Conservation (phyloP, 306 rosid species). For the Trifolium subterraneum region DNA sequence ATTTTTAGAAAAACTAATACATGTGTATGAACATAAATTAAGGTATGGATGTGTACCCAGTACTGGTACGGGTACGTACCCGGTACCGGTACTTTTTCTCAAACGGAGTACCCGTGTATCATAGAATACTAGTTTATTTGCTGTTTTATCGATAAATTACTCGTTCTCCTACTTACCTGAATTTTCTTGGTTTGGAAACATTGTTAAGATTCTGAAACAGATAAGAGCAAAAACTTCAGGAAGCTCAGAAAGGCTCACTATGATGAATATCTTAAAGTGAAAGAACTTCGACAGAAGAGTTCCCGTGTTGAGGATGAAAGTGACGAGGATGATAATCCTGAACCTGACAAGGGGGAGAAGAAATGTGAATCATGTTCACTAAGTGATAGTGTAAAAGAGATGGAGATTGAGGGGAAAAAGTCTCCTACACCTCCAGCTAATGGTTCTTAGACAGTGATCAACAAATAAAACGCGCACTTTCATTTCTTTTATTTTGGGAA, state of each 20-base stretch:
- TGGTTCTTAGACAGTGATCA: slow-evolving; percentile 54
- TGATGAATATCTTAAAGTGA: slow-evolving; percentile 81
- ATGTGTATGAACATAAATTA: no score
- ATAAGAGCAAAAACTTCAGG: slow-evolving; percentile 61
- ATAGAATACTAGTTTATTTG: slow-evolving; percentile 21
- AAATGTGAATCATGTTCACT: slow-evolving; percentile 57
- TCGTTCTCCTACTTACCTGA: slow-evolving; percentile 29
- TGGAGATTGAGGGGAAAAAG: slow-evolving; percentile 57
- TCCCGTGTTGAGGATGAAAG: slow-evolving; percentile 63
- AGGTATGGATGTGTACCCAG: no score
- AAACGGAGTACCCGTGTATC: no score
- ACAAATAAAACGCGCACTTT: slow-evolving; percentile 31
- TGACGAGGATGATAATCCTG: slow-evolving; percentile 52
- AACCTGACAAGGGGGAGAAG: slow-evolving; percentile 38
- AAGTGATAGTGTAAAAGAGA: slow-evolving; percentile 69
- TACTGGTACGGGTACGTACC: no score
- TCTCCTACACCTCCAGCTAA: slow-evolving; percentile 52
- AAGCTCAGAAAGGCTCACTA: slow-evolving; percentile 89
- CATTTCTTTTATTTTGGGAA: slow-evolving; percentile 29
- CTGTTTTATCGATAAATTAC: slow-evolving; percentile 10
- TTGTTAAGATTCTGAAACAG: slow-evolving; percentile 62
- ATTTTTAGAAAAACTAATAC: no score
- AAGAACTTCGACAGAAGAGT: slow-evolving; percentile 66
- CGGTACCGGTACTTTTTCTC: no score
- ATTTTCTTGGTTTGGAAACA: slow-evolving; percentile 29